Conservation (phyloP, 2,329 filamentous ascomycete genomes). For the Pseudofabraea citricarpa region DNA sequence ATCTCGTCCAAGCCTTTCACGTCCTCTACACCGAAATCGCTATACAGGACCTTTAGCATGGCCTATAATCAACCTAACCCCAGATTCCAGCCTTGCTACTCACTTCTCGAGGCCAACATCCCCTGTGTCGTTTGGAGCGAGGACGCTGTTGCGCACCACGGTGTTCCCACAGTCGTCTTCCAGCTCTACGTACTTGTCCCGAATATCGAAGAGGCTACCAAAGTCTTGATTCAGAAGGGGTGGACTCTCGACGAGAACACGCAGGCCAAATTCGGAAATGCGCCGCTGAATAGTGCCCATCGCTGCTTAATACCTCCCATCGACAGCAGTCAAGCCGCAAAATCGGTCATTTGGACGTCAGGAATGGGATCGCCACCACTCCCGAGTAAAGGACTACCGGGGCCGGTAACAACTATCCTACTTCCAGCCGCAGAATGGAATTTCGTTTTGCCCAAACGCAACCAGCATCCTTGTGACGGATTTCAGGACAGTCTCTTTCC, state of each 20-base stretch:
- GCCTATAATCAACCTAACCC: background rate
- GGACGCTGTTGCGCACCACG: conserved; percentile 18
- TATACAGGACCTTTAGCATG: too few relatives aligned
- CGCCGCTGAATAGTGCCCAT: background rate
- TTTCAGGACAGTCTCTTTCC: conserved; percentile 1
- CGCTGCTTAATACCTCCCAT: conserved; percentile 3
- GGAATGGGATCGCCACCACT: background rate
- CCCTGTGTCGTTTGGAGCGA: conserved; percentile 12
- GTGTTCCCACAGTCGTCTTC: conserved; percentile 22
- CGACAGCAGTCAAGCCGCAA: background rate
- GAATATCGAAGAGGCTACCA: conserved; percentile 14
- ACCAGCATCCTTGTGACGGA: background rate
- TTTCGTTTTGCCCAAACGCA: conserved; percentile 1
- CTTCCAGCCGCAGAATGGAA: conserved; percentile 8
- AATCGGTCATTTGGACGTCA: background rate
- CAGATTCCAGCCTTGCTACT: conserved; percentile 7
- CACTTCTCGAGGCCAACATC: conserved; percentile 6
- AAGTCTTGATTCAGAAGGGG: conserved; percentile 9
- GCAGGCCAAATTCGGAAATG: conserved; percentile 1
- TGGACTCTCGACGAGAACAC: conserved; percentile 6
- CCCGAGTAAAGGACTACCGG: background rate
- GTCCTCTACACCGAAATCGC: too few relatives aligned
- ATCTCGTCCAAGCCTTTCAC: too few relatives aligned
- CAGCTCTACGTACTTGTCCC: conserved; percentile 17
- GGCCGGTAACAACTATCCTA: conserved; percentile 6